phyloP scores from a whole-genome alignment of 139 green algal species.

The Micromonas commoda region DNA sequence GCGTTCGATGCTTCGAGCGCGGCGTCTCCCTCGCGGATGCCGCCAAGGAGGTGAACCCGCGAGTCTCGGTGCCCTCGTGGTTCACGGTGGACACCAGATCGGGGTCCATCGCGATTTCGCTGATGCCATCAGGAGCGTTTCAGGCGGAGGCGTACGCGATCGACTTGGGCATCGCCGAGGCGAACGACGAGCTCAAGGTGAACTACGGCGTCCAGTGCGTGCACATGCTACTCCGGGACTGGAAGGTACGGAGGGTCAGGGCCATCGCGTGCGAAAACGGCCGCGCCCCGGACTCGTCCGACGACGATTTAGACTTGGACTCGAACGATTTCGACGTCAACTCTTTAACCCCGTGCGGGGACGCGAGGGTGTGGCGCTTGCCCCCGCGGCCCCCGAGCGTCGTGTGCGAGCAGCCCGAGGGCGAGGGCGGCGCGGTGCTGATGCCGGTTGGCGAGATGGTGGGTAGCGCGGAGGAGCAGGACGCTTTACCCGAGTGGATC shows the following conservation, averaged over 20 bases:
- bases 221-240: neutral
- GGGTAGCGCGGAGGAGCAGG: neutral
- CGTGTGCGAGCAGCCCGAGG: neutral
- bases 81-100: constrained; percentile 60
- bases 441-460: neutral
- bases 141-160: constrained; percentile 59
- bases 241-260: neutral
- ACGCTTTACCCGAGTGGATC: constrained; percentile 2
- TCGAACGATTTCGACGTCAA: neutral
- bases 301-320: too few relatives aligned
- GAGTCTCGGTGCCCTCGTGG: constrained; percentile 53
- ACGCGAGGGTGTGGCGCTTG: neutral
- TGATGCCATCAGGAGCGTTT: constrained; percentile 56
- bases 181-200: constrained; percentile 43
- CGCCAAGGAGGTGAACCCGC: constrained; percentile 47
- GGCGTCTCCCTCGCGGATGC: neutral
- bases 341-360: neutral
- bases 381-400: neutral
- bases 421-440: neutral
- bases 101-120: constrained; percentile 49
- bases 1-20: neutral
- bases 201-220: constrained; percentile 56
- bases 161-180: constrained; percentile 33
- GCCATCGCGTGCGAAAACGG: neutral
- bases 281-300: neutral